phyloP scores from a whole-genome alignment of 495 filamentous ascomycete genomes.

The Hypoxylon perforatum region DNA sequence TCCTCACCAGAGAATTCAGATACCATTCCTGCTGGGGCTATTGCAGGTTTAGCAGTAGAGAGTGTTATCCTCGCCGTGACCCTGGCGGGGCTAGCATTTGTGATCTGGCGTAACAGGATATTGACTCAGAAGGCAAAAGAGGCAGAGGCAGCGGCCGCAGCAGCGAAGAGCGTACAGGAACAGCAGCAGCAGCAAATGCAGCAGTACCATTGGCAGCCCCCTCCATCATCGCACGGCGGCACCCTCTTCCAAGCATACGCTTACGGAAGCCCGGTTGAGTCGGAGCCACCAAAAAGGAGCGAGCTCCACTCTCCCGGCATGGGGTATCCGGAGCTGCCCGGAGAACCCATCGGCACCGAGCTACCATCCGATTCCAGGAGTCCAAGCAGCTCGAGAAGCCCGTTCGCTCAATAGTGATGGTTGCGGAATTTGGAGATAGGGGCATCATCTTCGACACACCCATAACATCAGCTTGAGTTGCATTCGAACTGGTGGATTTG shows the following conservation, averaged over 20 bases:
- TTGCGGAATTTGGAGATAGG: no score
- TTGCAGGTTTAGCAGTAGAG: conserved; percentile 28
- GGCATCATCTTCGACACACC: no score
- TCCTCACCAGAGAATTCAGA: no score
- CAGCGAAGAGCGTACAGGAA: conserved; percentile 4
- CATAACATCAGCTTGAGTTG: no score
- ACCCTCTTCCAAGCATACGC: conserved; percentile 4
- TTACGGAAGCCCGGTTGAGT: conserved; percentile 11
- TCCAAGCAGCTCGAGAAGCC: neutral
- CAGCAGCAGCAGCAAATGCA: conserved; percentile 18
- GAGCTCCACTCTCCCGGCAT: conserved; percentile 11
- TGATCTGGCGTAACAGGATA: conserved; percentile 26
- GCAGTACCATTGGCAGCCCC: conserved; percentile 30
- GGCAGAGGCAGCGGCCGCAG: conserved; percentile 16
- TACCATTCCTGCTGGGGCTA: conserved; percentile 21
- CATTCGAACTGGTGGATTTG: no score
- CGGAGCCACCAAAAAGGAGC: conserved; percentile 15
- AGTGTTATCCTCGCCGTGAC: conserved; percentile 11
- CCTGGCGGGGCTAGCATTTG: conserved; percentile 15
- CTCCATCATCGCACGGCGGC: conserved; percentile 10
- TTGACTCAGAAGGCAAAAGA: conserved; percentile 22
- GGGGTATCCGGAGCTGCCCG: conserved; percentile 21
- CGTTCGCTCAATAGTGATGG: no score
- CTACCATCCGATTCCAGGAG: conserved; percentile 14
- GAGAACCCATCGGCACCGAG: conserved; percentile 11